Evolutionary conservation across 441 rosid genomes (phyloP).

Genomic region (Erodium texanum): DNA sequence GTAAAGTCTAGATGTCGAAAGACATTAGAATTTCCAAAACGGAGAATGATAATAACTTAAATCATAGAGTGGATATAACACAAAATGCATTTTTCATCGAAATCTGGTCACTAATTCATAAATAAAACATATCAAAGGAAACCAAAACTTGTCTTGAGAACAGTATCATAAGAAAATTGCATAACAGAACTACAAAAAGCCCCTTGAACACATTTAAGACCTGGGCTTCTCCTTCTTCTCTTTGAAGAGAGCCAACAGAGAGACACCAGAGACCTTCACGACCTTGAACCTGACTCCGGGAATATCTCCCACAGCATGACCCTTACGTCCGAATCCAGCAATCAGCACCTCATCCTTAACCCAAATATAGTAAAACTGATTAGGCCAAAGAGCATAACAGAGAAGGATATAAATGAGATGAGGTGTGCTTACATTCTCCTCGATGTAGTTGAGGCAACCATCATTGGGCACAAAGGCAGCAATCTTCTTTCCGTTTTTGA

Average conservation of each 20-base stretch:
- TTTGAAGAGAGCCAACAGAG: conserved; percentile 71
- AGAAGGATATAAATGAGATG: too few species aligned
- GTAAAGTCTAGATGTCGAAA: too few species aligned
- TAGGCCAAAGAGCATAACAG: background rate
- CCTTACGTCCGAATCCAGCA: conserved; percentile 80
- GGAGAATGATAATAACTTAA: too few species aligned
- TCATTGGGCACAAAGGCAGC: conserved; percentile 71
- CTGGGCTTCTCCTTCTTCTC: conserved; percentile 87
- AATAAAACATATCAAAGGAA: too few species aligned
- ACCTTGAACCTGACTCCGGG: conserved; percentile 81
- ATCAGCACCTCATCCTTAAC: conserved; percentile 63
- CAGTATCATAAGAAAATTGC: background rate
- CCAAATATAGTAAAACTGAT: background rate
- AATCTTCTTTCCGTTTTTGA: conserved; percentile 71
- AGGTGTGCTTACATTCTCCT: conserved; percentile 45
- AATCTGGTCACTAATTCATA: too few species aligned
- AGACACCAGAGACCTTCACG: conserved; percentile 71
- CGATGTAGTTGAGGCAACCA: conserved; percentile 68
- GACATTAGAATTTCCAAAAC: too few species aligned
- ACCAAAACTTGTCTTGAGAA: background rate
- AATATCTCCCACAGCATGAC: conserved; percentile 77
- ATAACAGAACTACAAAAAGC: background rate
- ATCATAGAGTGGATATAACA: too few species aligned
- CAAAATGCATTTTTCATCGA: too few species aligned
- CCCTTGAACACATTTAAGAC: conserved; percentile 26